Conservation (phyloP, 31 red algal genomes). For the Porphyra umbilicalis region DNA sequence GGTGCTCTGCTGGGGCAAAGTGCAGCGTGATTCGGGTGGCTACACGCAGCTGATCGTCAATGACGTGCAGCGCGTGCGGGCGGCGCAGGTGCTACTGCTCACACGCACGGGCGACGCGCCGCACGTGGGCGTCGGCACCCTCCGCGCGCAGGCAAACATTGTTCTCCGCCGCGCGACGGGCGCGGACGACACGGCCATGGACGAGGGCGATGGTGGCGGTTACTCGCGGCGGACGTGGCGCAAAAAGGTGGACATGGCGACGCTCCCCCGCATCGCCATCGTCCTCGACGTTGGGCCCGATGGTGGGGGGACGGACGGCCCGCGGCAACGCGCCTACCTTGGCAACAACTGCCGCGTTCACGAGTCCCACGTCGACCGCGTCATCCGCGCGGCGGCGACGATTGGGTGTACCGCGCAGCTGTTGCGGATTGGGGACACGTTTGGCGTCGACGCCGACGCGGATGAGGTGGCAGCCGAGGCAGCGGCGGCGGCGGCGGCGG, state of each 20-base stretch:
- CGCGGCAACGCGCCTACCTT: background rate
- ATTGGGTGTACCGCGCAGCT: background rate
- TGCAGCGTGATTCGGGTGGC: slow-evolving; percentile 51
- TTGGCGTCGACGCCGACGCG: background rate
- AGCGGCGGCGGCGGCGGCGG: background rate
- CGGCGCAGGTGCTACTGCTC: background rate
- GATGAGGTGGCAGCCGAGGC: background rate
- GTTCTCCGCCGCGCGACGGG: background rate
- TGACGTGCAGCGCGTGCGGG: slow-evolving; percentile 41
- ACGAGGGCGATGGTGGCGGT: background rate
- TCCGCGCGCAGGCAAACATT: background rate
- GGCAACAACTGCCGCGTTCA: background rate
- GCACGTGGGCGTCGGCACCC: background rate
- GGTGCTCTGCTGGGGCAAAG: slow-evolving; percentile 66
- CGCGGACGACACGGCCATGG: background rate
- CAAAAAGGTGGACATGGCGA: background rate
- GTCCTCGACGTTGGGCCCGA: background rate
- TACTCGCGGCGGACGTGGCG: background rate
- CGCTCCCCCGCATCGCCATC: background rate
- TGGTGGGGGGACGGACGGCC: background rate
- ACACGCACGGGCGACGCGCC: background rate
- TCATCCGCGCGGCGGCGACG: background rate
- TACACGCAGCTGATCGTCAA: slow-evolving; percentile 61
- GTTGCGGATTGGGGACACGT: background rate
- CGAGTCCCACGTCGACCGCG: background rate